These are phyloP conservation scores for Ogataea trehaloabstinens DNA, from an alignment of 805 yeast species.

Conservation along the genomic window DNA sequence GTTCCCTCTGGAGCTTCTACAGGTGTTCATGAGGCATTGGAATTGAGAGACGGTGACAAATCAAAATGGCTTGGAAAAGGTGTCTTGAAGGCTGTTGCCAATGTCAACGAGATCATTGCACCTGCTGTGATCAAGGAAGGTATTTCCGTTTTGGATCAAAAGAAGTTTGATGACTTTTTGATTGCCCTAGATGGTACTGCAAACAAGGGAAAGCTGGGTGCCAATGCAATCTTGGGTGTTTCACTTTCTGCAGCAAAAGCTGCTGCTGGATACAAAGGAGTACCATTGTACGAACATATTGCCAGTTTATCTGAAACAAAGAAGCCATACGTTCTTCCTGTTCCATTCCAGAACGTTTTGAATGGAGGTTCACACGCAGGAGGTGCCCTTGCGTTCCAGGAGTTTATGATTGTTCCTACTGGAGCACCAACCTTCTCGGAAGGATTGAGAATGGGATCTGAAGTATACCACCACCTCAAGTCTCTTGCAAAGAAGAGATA, in stretches of 20 bases:
- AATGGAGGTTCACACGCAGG: constrained; percentile 99
- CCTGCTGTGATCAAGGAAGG: constrained; percentile 85
- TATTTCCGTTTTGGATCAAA: constrained; percentile 85
- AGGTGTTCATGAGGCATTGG: constrained; percentile 97
- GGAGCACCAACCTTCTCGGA: constrained; percentile 89
- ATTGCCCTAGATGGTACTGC: constrained; percentile 90
- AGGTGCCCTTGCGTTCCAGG: constrained; percentile 98
- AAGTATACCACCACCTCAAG: constrained; percentile 97
- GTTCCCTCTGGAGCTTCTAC: constrained; percentile 99
- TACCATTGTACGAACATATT: constrained; percentile 91
- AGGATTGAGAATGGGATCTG: constrained; percentile 95
- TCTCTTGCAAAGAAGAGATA: constrained; percentile 88
- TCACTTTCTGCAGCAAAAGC: constrained; percentile 97
- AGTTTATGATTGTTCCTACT: constrained; percentile 98
- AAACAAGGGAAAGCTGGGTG: constrained; percentile 97
- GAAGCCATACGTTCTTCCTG: constrained; percentile 91
- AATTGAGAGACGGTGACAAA: constrained; percentile 97
- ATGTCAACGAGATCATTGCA: constrained; percentile 92
- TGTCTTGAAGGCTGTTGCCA: constrained; percentile 93
- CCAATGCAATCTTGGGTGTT: constrained; percentile 97
- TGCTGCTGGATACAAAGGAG: constrained; percentile 93
- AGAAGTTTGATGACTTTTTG: constrained; percentile 82
- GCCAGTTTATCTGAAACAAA: constrained; percentile 75
- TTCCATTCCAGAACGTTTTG: constrained; percentile 97
- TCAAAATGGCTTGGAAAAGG: constrained; percentile 99